Conservation (phyloP, 441 rosid genomes). For the Metrosideros polymorpha region DNA sequence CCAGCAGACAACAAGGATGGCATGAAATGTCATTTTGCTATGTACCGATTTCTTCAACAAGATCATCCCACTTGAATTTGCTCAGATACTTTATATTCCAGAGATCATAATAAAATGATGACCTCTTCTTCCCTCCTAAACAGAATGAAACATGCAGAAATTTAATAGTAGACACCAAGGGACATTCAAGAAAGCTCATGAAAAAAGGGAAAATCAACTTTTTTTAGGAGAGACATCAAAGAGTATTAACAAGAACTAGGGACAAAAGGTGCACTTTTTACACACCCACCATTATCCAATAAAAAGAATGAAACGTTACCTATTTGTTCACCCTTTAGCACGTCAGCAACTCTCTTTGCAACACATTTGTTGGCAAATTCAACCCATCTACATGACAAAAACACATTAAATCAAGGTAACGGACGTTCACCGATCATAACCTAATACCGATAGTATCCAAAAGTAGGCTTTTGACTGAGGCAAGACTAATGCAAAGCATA, state of each 20-base stretch:
- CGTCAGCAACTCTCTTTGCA: constrained; percentile 71
- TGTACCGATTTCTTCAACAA: constrained; percentile 77
- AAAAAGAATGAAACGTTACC: constrained; percentile 24
- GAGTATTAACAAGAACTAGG: neutral
- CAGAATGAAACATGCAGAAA: neutral
- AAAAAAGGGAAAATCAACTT: too few species aligned
- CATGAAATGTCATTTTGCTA: neutral
- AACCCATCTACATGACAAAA: constrained; percentile 58
- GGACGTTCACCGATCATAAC: neutral
- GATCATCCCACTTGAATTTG: constrained; percentile 97
- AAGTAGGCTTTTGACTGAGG: neutral
- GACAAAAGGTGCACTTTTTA: neutral
- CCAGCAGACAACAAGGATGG: neutral
- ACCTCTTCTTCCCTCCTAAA: constrained; percentile 85
- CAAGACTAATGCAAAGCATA: neutral
- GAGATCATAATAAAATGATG: constrained; percentile 62
- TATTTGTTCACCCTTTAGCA: constrained; percentile 87
- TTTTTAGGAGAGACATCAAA: neutral
- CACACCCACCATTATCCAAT: neutral
- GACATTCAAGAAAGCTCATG: too few species aligned
- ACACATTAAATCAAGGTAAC: neutral
- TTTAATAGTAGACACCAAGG: neutral
- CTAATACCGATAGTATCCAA: neutral
- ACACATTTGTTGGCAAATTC: constrained; percentile 67
- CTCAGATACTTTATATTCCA: constrained; percentile 95